A percentile compares a stretch with the other conserved stretches of the same genome.
phyloP scores from a whole-genome alignment of 345 rosid genomes.

The Salix koriyanagi region DNA sequence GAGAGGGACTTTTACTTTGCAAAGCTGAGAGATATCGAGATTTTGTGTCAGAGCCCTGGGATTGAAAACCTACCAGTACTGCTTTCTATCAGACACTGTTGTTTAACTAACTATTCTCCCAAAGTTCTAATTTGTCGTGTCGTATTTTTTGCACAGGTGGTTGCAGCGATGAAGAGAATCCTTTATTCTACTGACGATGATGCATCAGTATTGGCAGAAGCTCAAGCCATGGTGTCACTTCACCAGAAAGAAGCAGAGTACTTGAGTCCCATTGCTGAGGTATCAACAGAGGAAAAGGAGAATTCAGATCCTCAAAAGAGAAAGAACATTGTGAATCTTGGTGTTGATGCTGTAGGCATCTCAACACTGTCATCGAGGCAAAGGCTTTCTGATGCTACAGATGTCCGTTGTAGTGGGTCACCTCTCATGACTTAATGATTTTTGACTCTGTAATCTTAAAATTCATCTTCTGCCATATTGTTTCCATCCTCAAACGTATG shows the following conservation, averaged over 20 bases:
- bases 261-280: conserved; percentile 73
- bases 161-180: conserved; percentile 70
- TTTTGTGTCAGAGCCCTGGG: conserved; percentile 67
- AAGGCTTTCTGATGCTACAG: conserved; percentile 79
- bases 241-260: conserved; percentile 35
- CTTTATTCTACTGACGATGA: conserved; percentile 75
- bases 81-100: neutral
- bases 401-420: conserved; percentile 86
- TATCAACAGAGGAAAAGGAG: conserved; percentile 55
- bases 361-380: conserved; percentile 72
- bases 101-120: neutral
- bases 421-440: conserved; percentile 79
- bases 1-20: conserved; percentile 94
- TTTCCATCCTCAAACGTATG: neutral
- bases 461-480: conserved; percentile 7
- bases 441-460: neutral
- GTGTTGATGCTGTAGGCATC: conserved; percentile 68
- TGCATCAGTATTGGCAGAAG: conserved; percentile 58
- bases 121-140: neutral
- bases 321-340: conserved; percentile 64
- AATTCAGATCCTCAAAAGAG: conserved; percentile 67
- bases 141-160: conserved; percentile 45
- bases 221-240: conserved; percentile 57
- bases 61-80: conserved; percentile 63
- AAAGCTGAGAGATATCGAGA: conserved; percentile 86